Evolutionary conservation across 805 yeast genomes (phyloP).

Genomic region (Teunomyces cretensis): DNA sequence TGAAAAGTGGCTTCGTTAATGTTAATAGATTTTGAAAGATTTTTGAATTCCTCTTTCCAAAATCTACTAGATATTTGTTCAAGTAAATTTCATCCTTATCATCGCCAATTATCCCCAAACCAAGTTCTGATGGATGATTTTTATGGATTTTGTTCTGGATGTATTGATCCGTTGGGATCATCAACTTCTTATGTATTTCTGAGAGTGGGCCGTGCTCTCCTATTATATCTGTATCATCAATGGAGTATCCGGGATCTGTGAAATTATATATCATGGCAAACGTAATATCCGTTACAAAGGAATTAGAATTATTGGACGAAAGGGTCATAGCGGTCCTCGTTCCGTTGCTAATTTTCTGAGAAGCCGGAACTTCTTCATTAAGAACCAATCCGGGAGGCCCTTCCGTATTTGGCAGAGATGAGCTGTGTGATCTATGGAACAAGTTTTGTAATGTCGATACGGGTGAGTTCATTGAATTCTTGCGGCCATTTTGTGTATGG

Average conservation of each 20-base stretch:
- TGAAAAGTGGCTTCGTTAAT: conserved; percentile 23
- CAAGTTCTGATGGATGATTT: conserved; percentile 14
- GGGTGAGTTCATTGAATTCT: conserved; percentile 29
- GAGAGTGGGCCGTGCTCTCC: conserved; percentile 20
- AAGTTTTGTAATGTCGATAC: conserved; percentile 31
- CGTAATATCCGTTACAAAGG: conserved; percentile 27
- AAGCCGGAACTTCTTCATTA: conserved; percentile 1
- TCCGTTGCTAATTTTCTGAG: conserved; percentile 8
- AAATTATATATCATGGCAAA: conserved; percentile 34
- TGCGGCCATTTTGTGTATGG: conserved; percentile 12
- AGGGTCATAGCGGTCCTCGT: conserved; percentile 23
- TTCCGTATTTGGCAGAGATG: conserved; percentile 12
- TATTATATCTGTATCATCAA: conserved; percentile 22
- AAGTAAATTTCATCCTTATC: conserved; percentile 11
- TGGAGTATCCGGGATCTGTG: conserved; percentile 29
- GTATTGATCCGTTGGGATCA: conserved; percentile 37
- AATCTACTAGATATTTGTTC: conserved; percentile 17
- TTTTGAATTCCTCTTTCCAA: conserved; percentile 16
- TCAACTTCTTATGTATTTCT: conserved; percentile 29
- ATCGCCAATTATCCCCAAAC: conserved; percentile 19
- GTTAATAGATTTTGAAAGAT: conserved; percentile 19
- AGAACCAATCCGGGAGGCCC: conserved; percentile 1
- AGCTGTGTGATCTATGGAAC: conserved; percentile 28
- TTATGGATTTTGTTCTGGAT: conserved; percentile 21
- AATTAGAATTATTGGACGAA: conserved; percentile 37